Conservation (phyloP, 2,329 filamentous ascomycete species). For the Trichoderma sp. region DNA sequence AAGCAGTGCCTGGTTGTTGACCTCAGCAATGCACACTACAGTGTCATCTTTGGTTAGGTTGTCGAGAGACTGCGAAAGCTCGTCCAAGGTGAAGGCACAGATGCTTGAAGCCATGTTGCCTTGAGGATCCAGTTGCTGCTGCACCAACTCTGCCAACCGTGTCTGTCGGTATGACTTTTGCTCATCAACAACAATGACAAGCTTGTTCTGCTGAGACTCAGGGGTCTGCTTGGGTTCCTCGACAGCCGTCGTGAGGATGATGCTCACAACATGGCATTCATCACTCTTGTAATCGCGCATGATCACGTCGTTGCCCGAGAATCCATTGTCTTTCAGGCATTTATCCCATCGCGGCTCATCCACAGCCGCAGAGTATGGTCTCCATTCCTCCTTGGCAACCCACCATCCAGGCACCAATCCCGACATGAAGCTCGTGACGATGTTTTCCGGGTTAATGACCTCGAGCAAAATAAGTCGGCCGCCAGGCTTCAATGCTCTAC, state of each 20-base stretch:
- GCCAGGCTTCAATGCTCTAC: background rate
- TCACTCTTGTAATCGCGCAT: constrained; percentile 4
- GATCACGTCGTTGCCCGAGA: constrained; percentile 7
- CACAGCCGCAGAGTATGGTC: background rate
- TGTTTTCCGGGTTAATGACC: background rate
- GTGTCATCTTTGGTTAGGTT: background rate
- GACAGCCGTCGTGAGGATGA: background rate
- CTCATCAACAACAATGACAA: constrained; percentile 8
- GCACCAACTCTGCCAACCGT: background rate
- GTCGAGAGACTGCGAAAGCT: background rate
- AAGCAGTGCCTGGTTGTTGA: background rate
- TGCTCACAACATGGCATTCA: background rate
- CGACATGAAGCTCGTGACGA: constrained; percentile 1
- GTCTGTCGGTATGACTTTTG: background rate
- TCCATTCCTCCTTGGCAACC: constrained; percentile 1
- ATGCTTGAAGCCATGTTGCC: background rate
- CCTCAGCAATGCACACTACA: constrained; percentile 1
- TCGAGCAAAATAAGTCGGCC: constrained; percentile 7
- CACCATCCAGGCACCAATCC: constrained; percentile 8
- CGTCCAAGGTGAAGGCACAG: background rate
- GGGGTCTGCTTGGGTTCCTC: background rate
- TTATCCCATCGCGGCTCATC: background rate
- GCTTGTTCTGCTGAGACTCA: background rate
- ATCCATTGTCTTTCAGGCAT: background rate
- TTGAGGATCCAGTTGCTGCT: background rate